These are phyloP conservation scores for Nothomitra cinnamomea DNA, from an alignment of 2,329 filamentous ascomycete species.

Conservation along the genomic window DNA sequence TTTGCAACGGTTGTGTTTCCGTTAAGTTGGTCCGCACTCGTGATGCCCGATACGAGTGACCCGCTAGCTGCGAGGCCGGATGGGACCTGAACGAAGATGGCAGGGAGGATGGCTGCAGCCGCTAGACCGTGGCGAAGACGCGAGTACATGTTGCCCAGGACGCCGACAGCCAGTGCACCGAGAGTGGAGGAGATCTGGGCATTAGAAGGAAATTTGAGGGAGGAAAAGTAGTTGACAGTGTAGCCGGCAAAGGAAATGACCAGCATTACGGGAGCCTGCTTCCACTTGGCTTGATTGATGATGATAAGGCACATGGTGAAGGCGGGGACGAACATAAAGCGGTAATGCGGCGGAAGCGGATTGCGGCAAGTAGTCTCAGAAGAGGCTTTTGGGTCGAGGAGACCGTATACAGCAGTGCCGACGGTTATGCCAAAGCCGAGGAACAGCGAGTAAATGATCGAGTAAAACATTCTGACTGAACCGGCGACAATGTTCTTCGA, in stretches of 20 bases:
- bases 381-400: conserved; percentile 38
- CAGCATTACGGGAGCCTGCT: conserved; percentile 60
- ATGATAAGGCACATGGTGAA: conserved; percentile 61
- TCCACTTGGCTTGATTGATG: conserved; percentile 69
- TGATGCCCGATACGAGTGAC: conserved; percentile 38
- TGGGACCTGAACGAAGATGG: conserved; percentile 58
- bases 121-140: conserved; percentile 58
- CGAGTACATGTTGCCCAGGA: conserved; percentile 64
- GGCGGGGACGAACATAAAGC: conserved; percentile 55
- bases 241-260: conserved; percentile 58
- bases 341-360: conserved; percentile 33
- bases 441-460: conserved; percentile 56
- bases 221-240: conserved; percentile 56
- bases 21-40: conserved; percentile 30
- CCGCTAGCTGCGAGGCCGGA: conserved; percentile 41
- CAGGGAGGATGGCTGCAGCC: conserved; percentile 69
- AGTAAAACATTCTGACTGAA: conserved; percentile 57
- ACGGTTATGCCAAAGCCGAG: conserved; percentile 58
- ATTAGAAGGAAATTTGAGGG: conserved; percentile 48
- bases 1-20: neutral
- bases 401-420: conserved; percentile 44
- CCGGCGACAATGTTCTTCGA: conserved; percentile 52
- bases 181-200: conserved; percentile 63
- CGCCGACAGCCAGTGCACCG: conserved; percentile 58
- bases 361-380: conserved; percentile 29